phyloP scores from a whole-genome alignment of 192 early-diverging fungal species.

The Dissophora globulifera region DNA sequence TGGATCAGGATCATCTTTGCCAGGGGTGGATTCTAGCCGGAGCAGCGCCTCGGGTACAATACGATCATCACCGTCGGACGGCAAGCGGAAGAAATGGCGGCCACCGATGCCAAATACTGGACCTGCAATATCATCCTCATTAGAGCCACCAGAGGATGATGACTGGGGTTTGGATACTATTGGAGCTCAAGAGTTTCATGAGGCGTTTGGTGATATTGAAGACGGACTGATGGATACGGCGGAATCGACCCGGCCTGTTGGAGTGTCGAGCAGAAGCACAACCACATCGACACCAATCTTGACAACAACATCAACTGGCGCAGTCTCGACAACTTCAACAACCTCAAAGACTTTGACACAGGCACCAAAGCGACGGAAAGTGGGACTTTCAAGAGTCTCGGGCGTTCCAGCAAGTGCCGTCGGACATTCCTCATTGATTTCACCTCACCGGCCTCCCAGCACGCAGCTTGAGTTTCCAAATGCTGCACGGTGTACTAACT shows the following conservation, averaged over 20 bases:
- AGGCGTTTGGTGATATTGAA: not conserved
- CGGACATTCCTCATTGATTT: not conserved
- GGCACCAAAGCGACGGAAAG: slow-evolving; percentile 27
- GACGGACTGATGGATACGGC: not conserved
- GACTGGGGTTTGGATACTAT: not conserved
- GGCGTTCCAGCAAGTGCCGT: not conserved
- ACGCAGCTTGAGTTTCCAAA: slow-evolving; percentile 50
- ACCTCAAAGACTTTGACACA: not conserved
- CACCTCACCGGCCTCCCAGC: slow-evolving; percentile 27
- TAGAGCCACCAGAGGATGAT: not conserved
- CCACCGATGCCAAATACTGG: slow-evolving; percentile 14
- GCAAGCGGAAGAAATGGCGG: slow-evolving; percentile 39
- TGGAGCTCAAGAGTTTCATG: not conserved
- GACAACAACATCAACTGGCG: not conserved
- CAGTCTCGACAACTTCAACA: not conserved
- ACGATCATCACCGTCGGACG: not conserved
- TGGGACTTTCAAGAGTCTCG: slow-evolving; percentile 33
- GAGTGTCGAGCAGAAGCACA: not conserved
- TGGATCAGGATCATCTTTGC: not conserved
- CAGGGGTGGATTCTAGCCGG: not conserved
- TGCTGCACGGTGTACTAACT: slow-evolving; percentile 46
- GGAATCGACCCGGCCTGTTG: too few relatives aligned
- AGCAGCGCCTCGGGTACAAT: not conserved
- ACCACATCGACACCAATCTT: not conserved
- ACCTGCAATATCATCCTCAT: not conserved